Evolutionary conservation across 306 rosid species (phyloP), one percentile per base, ranked within the genome.

Genomic region (Castanea crenata): DNA sequence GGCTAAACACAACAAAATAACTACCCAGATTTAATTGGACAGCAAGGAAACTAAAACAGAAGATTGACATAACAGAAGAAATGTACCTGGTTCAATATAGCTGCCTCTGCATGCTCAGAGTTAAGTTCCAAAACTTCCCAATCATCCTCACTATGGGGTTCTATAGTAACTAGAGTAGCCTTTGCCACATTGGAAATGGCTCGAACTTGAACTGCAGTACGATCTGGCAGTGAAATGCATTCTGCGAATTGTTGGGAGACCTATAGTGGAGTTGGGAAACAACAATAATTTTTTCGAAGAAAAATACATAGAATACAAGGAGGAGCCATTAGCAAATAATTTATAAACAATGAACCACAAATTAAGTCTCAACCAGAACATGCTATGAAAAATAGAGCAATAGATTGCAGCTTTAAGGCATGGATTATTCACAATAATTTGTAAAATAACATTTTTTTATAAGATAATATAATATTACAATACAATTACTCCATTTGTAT

Each of bases 41-140:
- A 57, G 63, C n/a, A 0, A 75, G 61, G 52, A 11, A 13, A 54
- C n/a, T 73, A 51, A 13, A 44, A 32, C 15, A 7, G 44, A 12
- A 7, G 61, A 13, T 15, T 75, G 63, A 56, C 29, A 55, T 59
- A 71, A 49, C 20, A 35, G 4, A 49, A 21, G 56, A 31, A 58
- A 0, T 15, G 71, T 23, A 94, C 99, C 99, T 94, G 99, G 73
- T 83, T 90, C 76, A 94, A 82, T 68, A 92, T 91, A 76, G 80
- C 82, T 34, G 85, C 93, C 85, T 94, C 97, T 9, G 99, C 99
- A 51, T 85, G 89, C 74, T 94, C 94, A 0, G 97, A 81, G 67
- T 92, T 92, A 44, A 94, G 93, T 87, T 92, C 99, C 87, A 94
- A 54, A 51, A 94, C 92, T 76, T 94, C 99, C 99, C 99, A 94